Evolutionary conservation across 2,329 filamentous ascomycete genomes (phyloP), one percentile per base, ranked within the genome.

Genomic region (Claviceps fusiformis): DNA sequence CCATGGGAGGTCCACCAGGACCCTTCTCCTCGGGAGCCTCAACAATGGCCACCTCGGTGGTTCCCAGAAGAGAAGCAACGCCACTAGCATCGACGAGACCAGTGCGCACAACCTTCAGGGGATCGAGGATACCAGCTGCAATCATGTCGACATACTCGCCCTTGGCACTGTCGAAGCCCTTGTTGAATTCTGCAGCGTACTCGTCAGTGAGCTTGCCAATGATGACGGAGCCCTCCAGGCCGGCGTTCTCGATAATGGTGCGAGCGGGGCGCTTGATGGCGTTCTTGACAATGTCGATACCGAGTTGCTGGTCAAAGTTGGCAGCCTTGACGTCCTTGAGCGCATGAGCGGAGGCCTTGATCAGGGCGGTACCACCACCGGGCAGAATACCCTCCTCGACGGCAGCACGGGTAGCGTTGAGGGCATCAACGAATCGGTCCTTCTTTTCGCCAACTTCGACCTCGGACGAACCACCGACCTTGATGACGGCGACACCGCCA

Each of bases 391-490:
- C 93, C 77, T 97, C 91, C 82, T 98, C 93, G 62, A 98, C 93
- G 67, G 93, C 93, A 64, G 93, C 93, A 66, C 93, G 92, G 62
- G 93, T 98, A 63, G 93, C 93, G 75, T 98, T 98, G 59, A 98
- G 80, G 58, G 93, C 93, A 75, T 98, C 93, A 59, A 98, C 93
- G 66, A 97, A 95, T 71, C 93, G 89, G 74, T 98, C 93, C 85
- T 98, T 98, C 89, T 98, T 98, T 84, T 98, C 93, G 63, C 91
- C 87, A 56, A 98, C 93, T 81, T 98, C 93, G 62, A 98, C 92
- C 77, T 98, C 93, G 60, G 92, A 97, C 61, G 91, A 82, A 72
- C 93, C 93, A 66, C 93, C 93, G 60, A 98, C 93, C 83, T 95
- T 96, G 82, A 98, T 97, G 75, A 98, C 93, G 65, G 93, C 93